Conservation (phyloP, 306 rosid genomes). For the Sechiopsis laciniata region DNA sequence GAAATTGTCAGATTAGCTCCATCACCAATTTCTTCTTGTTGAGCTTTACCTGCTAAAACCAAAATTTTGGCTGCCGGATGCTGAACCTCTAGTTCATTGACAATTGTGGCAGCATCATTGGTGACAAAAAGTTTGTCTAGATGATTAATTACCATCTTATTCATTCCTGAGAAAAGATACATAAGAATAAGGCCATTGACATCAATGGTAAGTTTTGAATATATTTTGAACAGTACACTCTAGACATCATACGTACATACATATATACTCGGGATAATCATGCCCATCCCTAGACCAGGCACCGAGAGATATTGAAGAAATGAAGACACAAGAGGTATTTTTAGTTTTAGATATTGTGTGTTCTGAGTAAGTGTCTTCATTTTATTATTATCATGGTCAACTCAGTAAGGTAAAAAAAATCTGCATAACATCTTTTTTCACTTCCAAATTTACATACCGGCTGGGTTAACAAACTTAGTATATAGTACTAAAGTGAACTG, state of each 20-base stretch:
- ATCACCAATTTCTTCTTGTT: slow-evolving; percentile 90
- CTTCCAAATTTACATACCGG: not conserved
- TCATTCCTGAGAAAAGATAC: slow-evolving; percentile 49
- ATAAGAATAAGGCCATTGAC: slow-evolving; percentile 7
- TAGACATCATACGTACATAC: not conserved
- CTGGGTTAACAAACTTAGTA: not conserved
- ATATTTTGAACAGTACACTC: not conserved
- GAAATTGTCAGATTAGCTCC: slow-evolving; percentile 90
- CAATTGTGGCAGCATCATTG: slow-evolving; percentile 80
- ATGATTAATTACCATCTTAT: slow-evolving; percentile 97
- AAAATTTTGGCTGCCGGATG: slow-evolving; percentile 95
- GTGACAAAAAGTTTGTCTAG: slow-evolving; percentile 89
- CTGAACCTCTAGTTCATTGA: slow-evolving; percentile 88
- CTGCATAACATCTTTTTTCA: not conserved
- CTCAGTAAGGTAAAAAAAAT: not conserved
- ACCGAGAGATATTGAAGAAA: too few species aligned
- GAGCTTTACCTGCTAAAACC: slow-evolving; percentile 89
- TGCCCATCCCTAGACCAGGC: too few species aligned
- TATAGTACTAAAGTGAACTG: not conserved
- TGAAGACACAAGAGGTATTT: too few species aligned
- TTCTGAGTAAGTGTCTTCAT: not conserved
- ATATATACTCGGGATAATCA: too few species aligned
- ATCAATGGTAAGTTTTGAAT: not conserved
- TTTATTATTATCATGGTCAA: not conserved
- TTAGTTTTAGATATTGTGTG: too few species aligned